A percentile compares a stretch with the other conserved stretches of the same genome.
Evolutionary conservation across 75 land plant genomes (phyloP).

Genomic region (Sequoia sempervirens): DNA sequence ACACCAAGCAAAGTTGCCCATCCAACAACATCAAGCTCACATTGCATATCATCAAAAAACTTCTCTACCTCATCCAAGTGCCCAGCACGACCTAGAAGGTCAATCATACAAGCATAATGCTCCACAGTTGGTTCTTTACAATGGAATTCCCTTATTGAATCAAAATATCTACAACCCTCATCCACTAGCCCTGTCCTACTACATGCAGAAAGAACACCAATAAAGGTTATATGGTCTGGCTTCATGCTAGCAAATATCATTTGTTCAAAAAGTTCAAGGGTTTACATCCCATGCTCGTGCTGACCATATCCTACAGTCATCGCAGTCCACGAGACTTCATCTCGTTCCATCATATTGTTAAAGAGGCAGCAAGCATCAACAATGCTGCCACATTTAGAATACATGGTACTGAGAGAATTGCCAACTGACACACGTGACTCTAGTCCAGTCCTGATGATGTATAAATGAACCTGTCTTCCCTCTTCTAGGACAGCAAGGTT

Average conservation of each 20-base stretch:
- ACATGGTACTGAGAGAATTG: constrained; percentile 20
- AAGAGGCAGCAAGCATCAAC: constrained; percentile 13
- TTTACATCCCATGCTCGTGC: constrained; percentile 8
- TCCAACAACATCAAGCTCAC: background rate
- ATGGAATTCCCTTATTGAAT: background rate
- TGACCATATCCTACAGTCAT: constrained; percentile 28
- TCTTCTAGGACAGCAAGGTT: background rate
- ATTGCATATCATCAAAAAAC: constrained; percentile 9
- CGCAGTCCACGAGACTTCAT: constrained; percentile 32
- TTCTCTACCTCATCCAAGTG: background rate
- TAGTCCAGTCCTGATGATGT: background rate
- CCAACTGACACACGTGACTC: background rate
- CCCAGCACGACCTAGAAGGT: constrained; percentile 12
- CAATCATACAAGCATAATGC: constrained; percentile 10
- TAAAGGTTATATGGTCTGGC: constrained; percentile 38
- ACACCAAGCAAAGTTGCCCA: constrained; percentile 9
- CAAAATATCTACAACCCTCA: background rate
- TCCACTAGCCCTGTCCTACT: constrained; percentile 10
- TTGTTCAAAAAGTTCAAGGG: background rate
- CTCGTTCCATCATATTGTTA: background rate
- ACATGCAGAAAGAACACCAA: constrained; percentile 42
- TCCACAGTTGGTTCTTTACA: background rate
- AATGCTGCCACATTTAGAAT: constrained; percentile 18
- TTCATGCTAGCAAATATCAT: background rate
- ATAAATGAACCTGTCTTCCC: constrained; percentile 3